Evolutionary conservation across 805 yeast species (phyloP), one percentile per base, ranked within the genome.

Genomic region (Groenewaldozyma tartarivorans): DNA sequence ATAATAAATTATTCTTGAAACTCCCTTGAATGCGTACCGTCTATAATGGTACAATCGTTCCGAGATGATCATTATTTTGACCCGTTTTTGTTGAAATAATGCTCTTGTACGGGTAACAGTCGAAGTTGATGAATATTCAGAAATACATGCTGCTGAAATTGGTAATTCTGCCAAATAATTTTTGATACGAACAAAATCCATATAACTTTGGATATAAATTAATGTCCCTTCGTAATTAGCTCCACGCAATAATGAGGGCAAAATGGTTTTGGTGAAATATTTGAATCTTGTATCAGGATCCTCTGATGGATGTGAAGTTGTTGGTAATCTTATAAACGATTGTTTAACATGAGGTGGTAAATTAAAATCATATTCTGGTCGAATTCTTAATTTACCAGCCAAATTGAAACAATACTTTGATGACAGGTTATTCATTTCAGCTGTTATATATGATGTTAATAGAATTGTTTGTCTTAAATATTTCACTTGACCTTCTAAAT

Each of bases 41-140:
- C 95, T 75, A 66, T 79, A 92, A 56, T 85, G 92, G 60, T 92
- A 97, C 57, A 90, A 66, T 69, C 98, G 79, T 54, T 90, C 97
- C 0, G 96, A 84, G 61, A 90, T 90, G n/a, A 92, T 62, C 65
- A 92, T 58, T 20, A 90, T 70, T 52, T 82, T 79, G 22, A 67
- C 64, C 42, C 78, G 71, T 2, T 77, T 75, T 33, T 74, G 69
- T 24, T 72, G 74, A 56, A 92, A 92, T 30, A 71, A 63, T 5
- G 84, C 71, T 49, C 97, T 71, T 16, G 79, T 74, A 36, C 85
- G 69, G 1, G 86, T 75, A 26, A 85, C 58, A 43, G 81, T 79
- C n/a, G 81, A 68, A 48, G 76, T 81, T 1, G 75, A 61, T 2
- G 94, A 71, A 61, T 92, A 92, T 61, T 92, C 98, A 57, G 88